Percentiles rank a stretch among this genome's conserved stretches.
Conservation (phyloP, 345 rosid species). For the Microcos paniculata region DNA sequence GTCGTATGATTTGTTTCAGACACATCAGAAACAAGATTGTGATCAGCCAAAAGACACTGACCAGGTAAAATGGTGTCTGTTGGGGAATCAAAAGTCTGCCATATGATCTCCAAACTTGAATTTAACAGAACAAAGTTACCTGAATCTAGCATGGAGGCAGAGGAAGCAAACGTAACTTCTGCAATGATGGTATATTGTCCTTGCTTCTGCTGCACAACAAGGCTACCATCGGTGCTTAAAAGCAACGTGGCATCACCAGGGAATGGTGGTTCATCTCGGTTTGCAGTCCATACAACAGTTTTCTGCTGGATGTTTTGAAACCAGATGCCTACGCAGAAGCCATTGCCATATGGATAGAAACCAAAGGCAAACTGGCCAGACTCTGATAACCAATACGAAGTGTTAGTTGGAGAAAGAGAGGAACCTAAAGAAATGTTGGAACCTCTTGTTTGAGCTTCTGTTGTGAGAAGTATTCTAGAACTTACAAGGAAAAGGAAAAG, state of each 20-base stretch:
- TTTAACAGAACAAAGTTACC: constrained; percentile 13
- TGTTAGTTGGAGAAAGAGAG: not conserved
- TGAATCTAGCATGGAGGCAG: not conserved
- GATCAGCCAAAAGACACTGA: not conserved
- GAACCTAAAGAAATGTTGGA: constrained; percentile 16
- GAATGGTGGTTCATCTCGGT: constrained; percentile 1
- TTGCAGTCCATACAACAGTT: not conserved
- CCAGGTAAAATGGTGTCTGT: constrained; percentile 31
- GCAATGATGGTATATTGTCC: not conserved
- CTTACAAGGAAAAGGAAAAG: not conserved
- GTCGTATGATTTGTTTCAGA: constrained; percentile 20
- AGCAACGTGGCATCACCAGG: not conserved
- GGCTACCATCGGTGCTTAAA: not conserved
- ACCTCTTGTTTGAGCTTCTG: constrained; percentile 7
- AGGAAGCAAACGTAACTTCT: not conserved
- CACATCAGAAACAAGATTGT: constrained; percentile 19
- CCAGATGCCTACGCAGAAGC: not conserved
- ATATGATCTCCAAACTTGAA: not conserved
- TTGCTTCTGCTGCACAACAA: constrained; percentile 2
- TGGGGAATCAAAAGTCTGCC: constrained; percentile 32
- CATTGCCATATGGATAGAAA: no score
- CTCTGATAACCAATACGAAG: constrained; percentile 10
- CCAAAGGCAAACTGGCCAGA: not conserved
- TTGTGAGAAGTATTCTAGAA: not conserved
- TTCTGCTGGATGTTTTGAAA: not conserved